These are phyloP conservation scores for Candolleomyces eurysporus DNA, from an alignment of 768 basidiomycete species.

Conservation along the genomic window DNA sequence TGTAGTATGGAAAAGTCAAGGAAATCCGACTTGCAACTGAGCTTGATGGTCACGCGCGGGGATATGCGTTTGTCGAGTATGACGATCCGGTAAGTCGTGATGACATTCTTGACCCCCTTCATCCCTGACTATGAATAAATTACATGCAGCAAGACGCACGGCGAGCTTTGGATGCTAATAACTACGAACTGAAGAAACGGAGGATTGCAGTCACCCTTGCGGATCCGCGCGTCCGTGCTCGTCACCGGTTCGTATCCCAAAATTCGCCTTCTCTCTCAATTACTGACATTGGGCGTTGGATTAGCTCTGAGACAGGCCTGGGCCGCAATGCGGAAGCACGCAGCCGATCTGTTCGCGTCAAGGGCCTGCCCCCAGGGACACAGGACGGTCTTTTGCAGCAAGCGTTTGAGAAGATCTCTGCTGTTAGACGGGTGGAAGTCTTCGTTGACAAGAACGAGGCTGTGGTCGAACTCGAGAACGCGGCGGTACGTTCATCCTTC, in stretches of 20 bases:
- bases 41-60: conserved; percentile 66
- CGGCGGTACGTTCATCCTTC: conserved; percentile 47
- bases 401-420: conserved; percentile 72
- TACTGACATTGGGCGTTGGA: background rate
- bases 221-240: conserved; percentile 63
- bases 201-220: conserved; percentile 86
- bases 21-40: conserved; percentile 79
- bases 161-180: conserved; percentile 76
- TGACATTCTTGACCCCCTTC: background rate
- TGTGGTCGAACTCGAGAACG: conserved; percentile 61
- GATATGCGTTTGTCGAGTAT: conserved; percentile 93
- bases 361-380: conserved; percentile 68
- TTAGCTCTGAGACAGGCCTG: conserved; percentile 53
- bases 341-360: conserved; percentile 73
- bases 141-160: conserved; percentile 60
- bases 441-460: conserved; percentile 61
- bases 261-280: background rate
- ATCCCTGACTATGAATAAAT: background rate
- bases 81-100: conserved; percentile 62
- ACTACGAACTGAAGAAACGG: conserved; percentile 85
- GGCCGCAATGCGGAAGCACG: conserved; percentile 54
- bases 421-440: conserved; percentile 73
- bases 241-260: conserved; percentile 42
- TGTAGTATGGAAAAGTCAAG: conserved; percentile 79
- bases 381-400: conserved; percentile 95